These are phyloP conservation scores for Cercophora samala DNA, from an alignment of 495 filamentous ascomycete genomes.

Conservation along the genomic window DNA sequence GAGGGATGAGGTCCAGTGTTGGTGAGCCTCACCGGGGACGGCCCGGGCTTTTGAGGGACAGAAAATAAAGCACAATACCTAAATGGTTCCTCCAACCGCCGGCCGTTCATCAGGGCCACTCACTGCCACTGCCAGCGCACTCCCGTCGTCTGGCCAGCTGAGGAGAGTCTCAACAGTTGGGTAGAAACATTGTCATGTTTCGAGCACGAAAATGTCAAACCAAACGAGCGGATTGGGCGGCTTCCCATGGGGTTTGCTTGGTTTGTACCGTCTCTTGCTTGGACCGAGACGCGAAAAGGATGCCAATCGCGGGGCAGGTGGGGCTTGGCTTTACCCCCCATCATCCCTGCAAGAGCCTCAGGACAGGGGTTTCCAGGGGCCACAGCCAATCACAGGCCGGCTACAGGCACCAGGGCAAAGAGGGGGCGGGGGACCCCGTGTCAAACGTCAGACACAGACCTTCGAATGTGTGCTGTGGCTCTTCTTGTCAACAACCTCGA, in stretches of 20 bases:
- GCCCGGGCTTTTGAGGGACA: no score
- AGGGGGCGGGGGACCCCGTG: constrained; percentile 8
- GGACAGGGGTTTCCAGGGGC: constrained; percentile 16
- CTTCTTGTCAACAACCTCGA: constrained; percentile 15
- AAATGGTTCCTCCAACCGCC: constrained; percentile 9
- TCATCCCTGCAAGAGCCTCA: constrained; percentile 34
- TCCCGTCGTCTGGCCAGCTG: not conserved
- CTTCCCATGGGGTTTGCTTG: constrained; percentile 9
- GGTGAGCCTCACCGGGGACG: no score
- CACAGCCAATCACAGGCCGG: constrained; percentile 29
- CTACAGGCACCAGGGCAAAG: constrained; percentile 29
- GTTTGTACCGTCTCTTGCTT: not conserved
- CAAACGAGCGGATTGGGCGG: constrained; percentile 29
- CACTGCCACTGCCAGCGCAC: not conserved
- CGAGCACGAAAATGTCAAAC: constrained; percentile 33
- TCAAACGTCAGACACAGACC: constrained; percentile 37
- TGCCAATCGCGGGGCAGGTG: constrained; percentile 19
- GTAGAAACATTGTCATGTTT: constrained; percentile 37
- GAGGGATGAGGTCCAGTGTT: no score
- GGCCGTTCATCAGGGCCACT: not conserved
- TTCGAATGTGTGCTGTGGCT: constrained; percentile 20
- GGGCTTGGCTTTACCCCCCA: constrained; percentile 7
- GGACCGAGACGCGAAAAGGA: constrained; percentile 9
- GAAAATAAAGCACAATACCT: no score
- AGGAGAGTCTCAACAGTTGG: constrained; percentile 11